A percentile compares a stretch with the other conserved stretches of the same genome.
These are phyloP conservation scores for Diplocarpon mali DNA, from an alignment of 2,329 filamentous ascomycete genomes.

Conservation along the genomic window DNA sequence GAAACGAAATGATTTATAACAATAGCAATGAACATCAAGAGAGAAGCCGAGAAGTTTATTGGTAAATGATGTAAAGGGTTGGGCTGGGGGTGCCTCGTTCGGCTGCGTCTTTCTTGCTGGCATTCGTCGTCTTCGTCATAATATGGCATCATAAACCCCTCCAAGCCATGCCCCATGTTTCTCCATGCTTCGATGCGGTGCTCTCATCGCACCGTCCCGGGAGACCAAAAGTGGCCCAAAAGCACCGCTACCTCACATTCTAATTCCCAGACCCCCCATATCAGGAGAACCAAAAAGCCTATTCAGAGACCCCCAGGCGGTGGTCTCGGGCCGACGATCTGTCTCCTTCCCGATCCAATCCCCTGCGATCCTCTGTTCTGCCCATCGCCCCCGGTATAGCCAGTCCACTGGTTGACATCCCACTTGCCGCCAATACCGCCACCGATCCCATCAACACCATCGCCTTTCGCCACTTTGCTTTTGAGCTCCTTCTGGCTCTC, in stretches of 20 bases:
- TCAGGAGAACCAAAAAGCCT: too few relatives aligned
- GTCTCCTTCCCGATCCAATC: slow-evolving; percentile 59
- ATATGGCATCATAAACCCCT: background rate
- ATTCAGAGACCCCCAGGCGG: slow-evolving; percentile 32
- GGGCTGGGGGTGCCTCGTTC: background rate
- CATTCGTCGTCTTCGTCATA: background rate
- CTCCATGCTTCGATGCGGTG: too few relatives aligned
- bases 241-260: background rate
- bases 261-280: background rate
- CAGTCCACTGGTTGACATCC: slow-evolving; percentile 48
- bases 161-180: too few relatives aligned
- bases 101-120: background rate
- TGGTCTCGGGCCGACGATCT: slow-evolving; percentile 70
- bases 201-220: too few relatives aligned
- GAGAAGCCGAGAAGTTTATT: too few relatives aligned
- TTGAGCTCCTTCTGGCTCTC: slow-evolving; percentile 53
- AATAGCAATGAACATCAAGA: too few relatives aligned
- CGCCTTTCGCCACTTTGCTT: slow-evolving; percentile 36
- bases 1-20: too few relatives aligned
- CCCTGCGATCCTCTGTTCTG: slow-evolving; percentile 57
- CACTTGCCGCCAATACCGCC: slow-evolving; percentile 58
- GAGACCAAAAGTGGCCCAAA: background rate
- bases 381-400: slow-evolving; percentile 63
- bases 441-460: slow-evolving; percentile 48
- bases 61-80: too few relatives aligned